Percentiles rank a stretch among this genome's conserved stretches.
phyloP scores from a whole-genome alignment of 768 basidiomycete genomes.

The Lentinula sp. region DNA sequence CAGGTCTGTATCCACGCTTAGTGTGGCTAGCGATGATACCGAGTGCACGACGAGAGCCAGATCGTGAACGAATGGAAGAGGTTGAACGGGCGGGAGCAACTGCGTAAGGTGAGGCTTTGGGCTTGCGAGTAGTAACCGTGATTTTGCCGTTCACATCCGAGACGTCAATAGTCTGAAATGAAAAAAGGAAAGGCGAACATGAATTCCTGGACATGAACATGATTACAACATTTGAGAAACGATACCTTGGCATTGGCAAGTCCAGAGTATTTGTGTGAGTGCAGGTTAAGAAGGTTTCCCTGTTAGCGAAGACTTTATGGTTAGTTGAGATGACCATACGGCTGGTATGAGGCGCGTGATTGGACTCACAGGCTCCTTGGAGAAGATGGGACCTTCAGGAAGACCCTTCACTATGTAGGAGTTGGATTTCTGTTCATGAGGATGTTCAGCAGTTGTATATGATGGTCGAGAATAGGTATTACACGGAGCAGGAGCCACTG shows the following conservation, averaged over 20 bases:
- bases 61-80: conserved; percentile 55
- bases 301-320: conserved; percentile 17
- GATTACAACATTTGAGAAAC: background rate
- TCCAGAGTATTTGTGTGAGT: conserved; percentile 92
- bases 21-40: conserved; percentile 56
- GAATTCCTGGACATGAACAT: background rate
- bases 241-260: conserved; percentile 77
- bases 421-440: conserved; percentile 60
- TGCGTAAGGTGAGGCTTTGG: conserved; percentile 44
- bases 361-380: conserved; percentile 70
- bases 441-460: conserved; percentile 4
- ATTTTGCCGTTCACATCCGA: conserved; percentile 44
- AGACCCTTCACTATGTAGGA: conserved; percentile 81
- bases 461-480: conserved; percentile 8
- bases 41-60: conserved; percentile 63
- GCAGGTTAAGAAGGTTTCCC: conserved; percentile 84
- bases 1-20: conserved; percentile 70
- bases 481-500: conserved; percentile 92
- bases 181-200: background rate
- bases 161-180: conserved; percentile 58
- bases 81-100: conserved; percentile 45
- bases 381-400: conserved; percentile 70
- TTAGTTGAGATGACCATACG: conserved; percentile 12
- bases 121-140: conserved; percentile 60
- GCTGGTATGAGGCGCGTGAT: background rate